Evolutionary conservation across 1,284 basidiomycete species (phyloP), one percentile per base, ranked within the genome.

Genomic region (Fomitopsis pinicola): DNA sequence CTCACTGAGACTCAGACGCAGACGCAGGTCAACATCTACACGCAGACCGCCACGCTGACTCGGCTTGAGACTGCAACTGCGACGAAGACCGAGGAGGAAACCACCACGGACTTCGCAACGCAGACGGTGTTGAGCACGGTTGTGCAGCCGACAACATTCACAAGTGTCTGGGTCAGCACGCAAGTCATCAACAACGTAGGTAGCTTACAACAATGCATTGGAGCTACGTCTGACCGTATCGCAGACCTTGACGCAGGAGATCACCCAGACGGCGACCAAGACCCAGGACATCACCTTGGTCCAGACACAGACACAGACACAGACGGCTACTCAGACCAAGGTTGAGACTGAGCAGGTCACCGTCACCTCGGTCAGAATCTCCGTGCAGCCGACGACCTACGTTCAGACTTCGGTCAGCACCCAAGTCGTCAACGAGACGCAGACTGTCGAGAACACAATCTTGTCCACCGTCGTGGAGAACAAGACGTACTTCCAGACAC

Each of bases 101-200:
- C 72, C 15, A 60, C 66, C 67, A 75, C 74, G 10, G 66, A 71
- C 64, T 65, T 68, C 57, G 57, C 62, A 58, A 68, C 68, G 26
- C 64, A 70, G 55, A 73, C 73, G 15, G 59, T 68, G 48, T 50
- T 72, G 61, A 72, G 69, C 70, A 73, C 72, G 15, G 57, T 68
- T 62, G 61, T 72, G 42, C 65, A 70, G 57, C 70, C 72, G 50
- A 87, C 85, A 14, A 88, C 86, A 17, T 86, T 79, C 71, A 76
- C 77, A 63, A 81, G 73, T 55, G 75, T 81, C 52, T 84, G 77
- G 72, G 80, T 86, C 58, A 79, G 76, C 69, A 88, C 86, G 14
- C 65, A 80, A 62, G 79, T 87, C 70, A 82, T 86, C 62, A 82
- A 89, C 73, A 84, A 86, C 69, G 83, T 85, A 63, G 69, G 78